Percentiles rank a stretch among this genome's conserved stretches.
phyloP scores from a whole-genome alignment of 306 rosid species.

The Echinosophora koreensis region DNA sequence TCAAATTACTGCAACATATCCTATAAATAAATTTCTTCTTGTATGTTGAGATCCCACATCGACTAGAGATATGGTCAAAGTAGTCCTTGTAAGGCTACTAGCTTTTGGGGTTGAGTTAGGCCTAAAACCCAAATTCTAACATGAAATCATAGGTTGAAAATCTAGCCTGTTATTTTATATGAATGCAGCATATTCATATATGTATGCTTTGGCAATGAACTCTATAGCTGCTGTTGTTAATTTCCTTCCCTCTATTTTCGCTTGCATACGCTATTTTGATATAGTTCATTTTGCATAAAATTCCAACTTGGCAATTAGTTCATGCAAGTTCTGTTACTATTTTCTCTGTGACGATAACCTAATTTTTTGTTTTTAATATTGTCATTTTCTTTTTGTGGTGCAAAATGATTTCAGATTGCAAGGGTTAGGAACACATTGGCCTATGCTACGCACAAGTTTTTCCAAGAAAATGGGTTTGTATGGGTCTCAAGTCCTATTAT shows the following conservation, averaged over 20 bases:
- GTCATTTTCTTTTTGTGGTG: conserved; percentile 28
- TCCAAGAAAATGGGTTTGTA: conserved; percentile 93
- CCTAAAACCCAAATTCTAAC: too few species aligned
- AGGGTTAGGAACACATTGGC: conserved; percentile 95
- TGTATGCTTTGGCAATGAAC: conserved; percentile 11
- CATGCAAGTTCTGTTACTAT: conserved; percentile 23
- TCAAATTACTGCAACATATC: conserved; percentile 16
- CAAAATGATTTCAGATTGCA: conserved; percentile 72
- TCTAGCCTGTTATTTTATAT: conserved; percentile 15
- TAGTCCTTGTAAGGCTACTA: too few species aligned
- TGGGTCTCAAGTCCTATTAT: conserved; percentile 95
- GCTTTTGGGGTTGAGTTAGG: too few species aligned
- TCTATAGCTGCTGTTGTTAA: conserved; percentile 21
- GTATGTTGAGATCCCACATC: too few species aligned
- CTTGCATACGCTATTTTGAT: conserved; percentile 27
- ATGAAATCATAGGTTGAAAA: not conserved
- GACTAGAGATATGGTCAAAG: too few species aligned
- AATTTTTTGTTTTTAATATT: not conserved
- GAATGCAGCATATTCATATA: conserved; percentile 1
- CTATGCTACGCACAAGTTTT: conserved; percentile 90
- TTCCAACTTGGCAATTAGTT: conserved; percentile 3
- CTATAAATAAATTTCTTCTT: conserved; percentile 5
- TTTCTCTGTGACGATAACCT: not conserved
- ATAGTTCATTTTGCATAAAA: conserved; percentile 16
- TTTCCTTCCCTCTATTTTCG: conserved; percentile 14